Conservation (phyloP, 768 basidiomycete genomes). For the Leccinum arenicola region DNA sequence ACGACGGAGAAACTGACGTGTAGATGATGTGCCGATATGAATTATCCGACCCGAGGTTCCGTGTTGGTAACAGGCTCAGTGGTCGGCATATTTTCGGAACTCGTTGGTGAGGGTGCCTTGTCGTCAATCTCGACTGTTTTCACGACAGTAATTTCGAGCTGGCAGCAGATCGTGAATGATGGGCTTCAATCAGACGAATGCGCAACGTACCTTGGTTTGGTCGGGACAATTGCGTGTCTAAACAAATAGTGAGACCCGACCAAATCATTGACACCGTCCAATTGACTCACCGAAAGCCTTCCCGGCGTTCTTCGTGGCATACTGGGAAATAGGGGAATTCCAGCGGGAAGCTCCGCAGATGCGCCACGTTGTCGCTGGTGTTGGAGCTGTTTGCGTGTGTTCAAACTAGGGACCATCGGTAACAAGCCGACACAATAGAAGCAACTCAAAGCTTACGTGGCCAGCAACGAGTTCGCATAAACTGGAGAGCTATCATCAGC, state of each 20-base stretch:
- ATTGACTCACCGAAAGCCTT: conserved; percentile 12
- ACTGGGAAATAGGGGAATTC: conserved; percentile 24
- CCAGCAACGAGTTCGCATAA: conserved; percentile 51
- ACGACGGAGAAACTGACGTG: not conserved
- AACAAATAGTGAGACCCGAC: not conserved
- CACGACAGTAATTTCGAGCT: conserved; percentile 31
- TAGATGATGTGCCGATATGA: not conserved
- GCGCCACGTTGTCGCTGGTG: conserved; percentile 28
- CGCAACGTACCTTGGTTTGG: conserved; percentile 18
- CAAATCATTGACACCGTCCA: not conserved
- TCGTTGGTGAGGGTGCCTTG: conserved; percentile 9
- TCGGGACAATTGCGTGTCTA: conserved; percentile 11
- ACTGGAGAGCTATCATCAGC: conserved; percentile 27
- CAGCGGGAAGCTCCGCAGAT: conserved; percentile 28
- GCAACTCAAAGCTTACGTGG: conserved; percentile 30
- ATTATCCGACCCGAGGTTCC: conserved; percentile 4
- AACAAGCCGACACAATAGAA: not conserved
- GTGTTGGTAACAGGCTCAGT: conserved; percentile 1
- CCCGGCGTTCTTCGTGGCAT: conserved; percentile 13
- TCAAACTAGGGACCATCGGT: conserved; percentile 27
- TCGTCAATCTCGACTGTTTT: conserved; percentile 27
- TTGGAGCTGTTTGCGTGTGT: conserved; percentile 35
- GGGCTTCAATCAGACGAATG: not conserved
- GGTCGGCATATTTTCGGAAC: conserved; percentile 7
- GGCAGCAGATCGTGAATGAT: not conserved